Evolutionary conservation across 163 green algal species (phyloP).

Genomic region (Volvox carteri): DNA sequence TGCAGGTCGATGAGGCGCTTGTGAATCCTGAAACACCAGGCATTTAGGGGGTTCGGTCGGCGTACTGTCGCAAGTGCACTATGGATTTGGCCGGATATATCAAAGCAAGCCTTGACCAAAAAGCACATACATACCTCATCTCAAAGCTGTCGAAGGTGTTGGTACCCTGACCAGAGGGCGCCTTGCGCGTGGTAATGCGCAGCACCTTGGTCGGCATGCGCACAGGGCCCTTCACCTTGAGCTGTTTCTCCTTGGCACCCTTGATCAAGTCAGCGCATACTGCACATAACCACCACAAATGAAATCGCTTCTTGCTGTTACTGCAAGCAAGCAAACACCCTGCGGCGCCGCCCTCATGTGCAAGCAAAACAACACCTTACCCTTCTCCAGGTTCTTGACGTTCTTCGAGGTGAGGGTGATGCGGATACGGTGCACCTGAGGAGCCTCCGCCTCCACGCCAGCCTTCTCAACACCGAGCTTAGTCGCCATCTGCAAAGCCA

Average conservation of each 20-base stretch:
- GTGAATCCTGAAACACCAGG: constrained; percentile 87
- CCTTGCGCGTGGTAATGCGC: constrained; percentile 98
- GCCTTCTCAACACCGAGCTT: constrained; percentile 83
- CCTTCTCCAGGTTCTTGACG: constrained; percentile 99
- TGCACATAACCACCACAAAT: neutral
- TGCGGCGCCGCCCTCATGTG: neutral
- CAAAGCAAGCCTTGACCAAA: too few species aligned
- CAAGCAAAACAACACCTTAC: constrained; percentile 64
- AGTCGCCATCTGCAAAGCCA: constrained; percentile 79
- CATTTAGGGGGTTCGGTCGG: too few species aligned
- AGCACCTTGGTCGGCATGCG: constrained; percentile 98
- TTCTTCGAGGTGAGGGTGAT: constrained; percentile 99
- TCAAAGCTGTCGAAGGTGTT: constrained; percentile 98
- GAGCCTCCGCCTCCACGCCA: constrained; percentile 86
- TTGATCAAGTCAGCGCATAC: constrained; percentile 98
- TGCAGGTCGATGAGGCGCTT: constrained; percentile 99
- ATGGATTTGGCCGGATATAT: too few species aligned
- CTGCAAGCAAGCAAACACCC: constrained; percentile 7
- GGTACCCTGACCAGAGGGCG: constrained; percentile 98
- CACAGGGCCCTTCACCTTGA: constrained; percentile 99
- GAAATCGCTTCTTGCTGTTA: neutral
- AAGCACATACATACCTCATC: constrained; percentile 88
- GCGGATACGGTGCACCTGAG: constrained; percentile 95
- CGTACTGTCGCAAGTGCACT: too few species aligned
- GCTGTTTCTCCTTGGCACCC: constrained; percentile 98